A percentile compares a stretch with the other conserved stretches of the same genome.
Evolutionary conservation across 306 rosid genomes (phyloP).

Genomic region (Luffa acutangula): DNA sequence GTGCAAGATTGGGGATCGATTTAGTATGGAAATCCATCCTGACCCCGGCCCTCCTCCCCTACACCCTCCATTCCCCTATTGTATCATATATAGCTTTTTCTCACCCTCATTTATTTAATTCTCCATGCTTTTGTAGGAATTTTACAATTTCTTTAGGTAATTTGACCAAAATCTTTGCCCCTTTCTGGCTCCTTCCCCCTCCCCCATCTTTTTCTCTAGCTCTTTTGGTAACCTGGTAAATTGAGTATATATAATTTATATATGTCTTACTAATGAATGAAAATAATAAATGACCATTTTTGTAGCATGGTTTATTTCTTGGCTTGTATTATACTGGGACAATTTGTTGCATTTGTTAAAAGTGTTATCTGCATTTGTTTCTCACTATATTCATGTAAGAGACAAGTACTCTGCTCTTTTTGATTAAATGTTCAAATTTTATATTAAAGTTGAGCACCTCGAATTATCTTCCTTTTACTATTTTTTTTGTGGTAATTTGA

Average conservation of each 20-base stretch:
- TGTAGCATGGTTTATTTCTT: neutral
- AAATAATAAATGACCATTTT: neutral
- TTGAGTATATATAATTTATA: neutral
- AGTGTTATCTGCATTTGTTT: neutral
- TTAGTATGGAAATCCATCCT: conserved; percentile 1
- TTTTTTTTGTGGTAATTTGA: neutral
- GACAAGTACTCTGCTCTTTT: neutral
- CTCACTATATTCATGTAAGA: neutral
- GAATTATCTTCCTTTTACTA: neutral
- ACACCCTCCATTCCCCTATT: conserved; percentile 6
- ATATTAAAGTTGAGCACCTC: neutral
- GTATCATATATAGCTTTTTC: conserved; percentile 42
- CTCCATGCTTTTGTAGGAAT: conserved; percentile 14
- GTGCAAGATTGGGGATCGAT: conserved; percentile 17
- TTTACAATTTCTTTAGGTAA: conserved; percentile 3
- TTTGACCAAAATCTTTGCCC: neutral
- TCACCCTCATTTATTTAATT: neutral
- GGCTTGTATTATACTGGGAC: neutral
- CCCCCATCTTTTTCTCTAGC: neutral
- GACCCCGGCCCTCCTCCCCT: neutral
- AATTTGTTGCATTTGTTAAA: neutral
- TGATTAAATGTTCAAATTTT: too few relatives aligned
- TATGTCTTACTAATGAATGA: neutral
- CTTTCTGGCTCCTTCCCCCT: neutral
- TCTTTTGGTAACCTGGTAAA: neutral